Evolutionary conservation across 305 asterid species (phyloP).

Genomic region (Fraxinus angustifolia): DNA sequence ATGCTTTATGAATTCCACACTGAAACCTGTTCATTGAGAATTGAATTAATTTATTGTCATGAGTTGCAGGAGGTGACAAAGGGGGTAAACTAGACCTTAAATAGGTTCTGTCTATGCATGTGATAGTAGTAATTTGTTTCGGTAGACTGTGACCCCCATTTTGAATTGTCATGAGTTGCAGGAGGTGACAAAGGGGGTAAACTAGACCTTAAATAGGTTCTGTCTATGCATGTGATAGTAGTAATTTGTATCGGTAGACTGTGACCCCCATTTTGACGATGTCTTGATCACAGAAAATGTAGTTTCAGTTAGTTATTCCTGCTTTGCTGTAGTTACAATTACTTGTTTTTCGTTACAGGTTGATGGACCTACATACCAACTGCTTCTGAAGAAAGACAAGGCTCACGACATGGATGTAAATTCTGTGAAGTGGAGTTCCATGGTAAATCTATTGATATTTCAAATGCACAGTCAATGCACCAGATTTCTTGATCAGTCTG

Average conservation of each 20-base stretch:
- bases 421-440: constrained; percentile 42
- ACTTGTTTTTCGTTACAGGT: constrained; percentile 22
- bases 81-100: neutral
- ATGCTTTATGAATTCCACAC: neutral
- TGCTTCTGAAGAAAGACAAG: constrained; percentile 43
- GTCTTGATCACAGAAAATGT: neutral
- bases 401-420: constrained; percentile 52
- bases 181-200: neutral
- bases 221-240: neutral
- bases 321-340: neutral
- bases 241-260: neutral
- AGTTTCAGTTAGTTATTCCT: neutral
- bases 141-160: neutral
- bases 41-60: neutral
- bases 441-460: constrained; percentile 22
- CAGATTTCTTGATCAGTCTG: neutral
- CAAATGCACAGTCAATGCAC: neutral
- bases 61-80: neutral
- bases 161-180: neutral
- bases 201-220: neutral
- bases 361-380: constrained; percentile 37
- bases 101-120: neutral
- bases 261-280: neutral
- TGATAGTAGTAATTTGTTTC: neutral
- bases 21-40: neutral